Evolutionary conservation across 2,329 filamentous ascomycete genomes (phyloP).

Genomic region (Calonectria multiphialidica): DNA sequence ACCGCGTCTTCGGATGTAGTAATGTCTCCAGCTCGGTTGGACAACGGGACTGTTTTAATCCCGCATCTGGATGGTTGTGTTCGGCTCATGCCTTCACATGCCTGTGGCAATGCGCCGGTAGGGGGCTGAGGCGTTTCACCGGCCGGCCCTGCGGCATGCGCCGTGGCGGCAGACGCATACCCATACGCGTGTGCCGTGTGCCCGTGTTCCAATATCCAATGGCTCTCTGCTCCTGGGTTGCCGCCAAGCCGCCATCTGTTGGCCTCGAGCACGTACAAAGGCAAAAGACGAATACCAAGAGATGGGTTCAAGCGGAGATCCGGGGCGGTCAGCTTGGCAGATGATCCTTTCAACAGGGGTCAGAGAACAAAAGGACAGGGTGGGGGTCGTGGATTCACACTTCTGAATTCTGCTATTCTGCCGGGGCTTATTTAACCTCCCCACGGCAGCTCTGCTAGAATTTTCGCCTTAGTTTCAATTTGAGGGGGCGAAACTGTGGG

Average conservation of each 20-base stretch:
- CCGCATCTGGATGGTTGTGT: not conserved
- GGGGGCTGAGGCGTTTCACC: not conserved
- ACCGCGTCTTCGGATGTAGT: not conserved
- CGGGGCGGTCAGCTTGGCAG: not conserved
- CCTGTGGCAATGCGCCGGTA: not conserved
- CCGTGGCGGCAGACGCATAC: not conserved
- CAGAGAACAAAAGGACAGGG: not conserved
- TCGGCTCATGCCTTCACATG: too few relatives aligned
- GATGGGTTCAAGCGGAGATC: not conserved
- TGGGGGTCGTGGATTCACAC: not conserved
- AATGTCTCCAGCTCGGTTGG: not conserved
- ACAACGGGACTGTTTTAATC: not conserved
- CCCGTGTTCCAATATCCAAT: too few relatives aligned
- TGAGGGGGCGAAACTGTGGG: not conserved
- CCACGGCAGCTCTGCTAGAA: not conserved
- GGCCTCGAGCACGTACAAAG: not conserved
- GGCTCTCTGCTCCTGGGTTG: not conserved
- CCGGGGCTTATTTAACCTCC: not conserved
- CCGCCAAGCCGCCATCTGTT: too few relatives aligned
- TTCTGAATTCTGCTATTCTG: not conserved
- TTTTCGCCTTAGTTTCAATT: not conserved
- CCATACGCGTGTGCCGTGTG: too few relatives aligned
- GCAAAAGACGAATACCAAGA: not conserved
- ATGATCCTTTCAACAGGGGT: not conserved
- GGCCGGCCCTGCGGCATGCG: not conserved